Base-by-base conservation (phyloP, 179 eudicot genomes). In the Beta lomatogona region DNA sequence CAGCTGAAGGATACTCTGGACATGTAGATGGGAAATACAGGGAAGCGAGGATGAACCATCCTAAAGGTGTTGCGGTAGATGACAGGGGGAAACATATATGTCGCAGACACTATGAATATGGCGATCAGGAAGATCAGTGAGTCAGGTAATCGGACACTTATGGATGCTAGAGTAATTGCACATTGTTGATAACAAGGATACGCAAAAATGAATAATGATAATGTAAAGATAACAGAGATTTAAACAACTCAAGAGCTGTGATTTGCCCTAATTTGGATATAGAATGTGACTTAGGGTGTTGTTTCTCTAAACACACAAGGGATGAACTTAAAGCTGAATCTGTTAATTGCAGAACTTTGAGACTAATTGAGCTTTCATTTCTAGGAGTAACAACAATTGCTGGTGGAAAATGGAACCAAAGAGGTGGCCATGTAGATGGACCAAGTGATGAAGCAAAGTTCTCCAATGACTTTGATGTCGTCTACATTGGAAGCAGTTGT, bases 401-500 rank as follows among this genome's bases (percentile, higher is more conserved):
- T 28, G 99, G 99, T 79, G 99, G 99, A 22, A 96, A 93, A 89
- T 86, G 88, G 86, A 82, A 88, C 61, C 89, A 92, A 28, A 94
- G 91, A 63, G 93, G 91, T 78, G 98, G 94, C 36, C 99, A 96
- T 80, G 93, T 91, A 22, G 99, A 96, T 86, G 99, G 99, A 84
- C 99, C 98, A 19, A 94, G 99, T 82, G 98, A 93, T 79, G 98
- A 96, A 86, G 99, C 99, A 64, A 96, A 91, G 80, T 96, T 96
- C 71, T 96, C 99, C 9, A 91, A 88, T 81, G 99, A 96, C 82
- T 96, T 96, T 82, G 99, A 96, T 84, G 98, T 96, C 72, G 91
- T 96, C 50, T 96, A 92, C 83, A 87, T 94, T 59, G 99, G 98
- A 84, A 96, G 99, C 81, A 96, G 99, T 80, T 96, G 99, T 83